Evolutionary conservation across 257 asterid genomes (phyloP).

Genomic region (Gardenia jasminoides): DNA sequence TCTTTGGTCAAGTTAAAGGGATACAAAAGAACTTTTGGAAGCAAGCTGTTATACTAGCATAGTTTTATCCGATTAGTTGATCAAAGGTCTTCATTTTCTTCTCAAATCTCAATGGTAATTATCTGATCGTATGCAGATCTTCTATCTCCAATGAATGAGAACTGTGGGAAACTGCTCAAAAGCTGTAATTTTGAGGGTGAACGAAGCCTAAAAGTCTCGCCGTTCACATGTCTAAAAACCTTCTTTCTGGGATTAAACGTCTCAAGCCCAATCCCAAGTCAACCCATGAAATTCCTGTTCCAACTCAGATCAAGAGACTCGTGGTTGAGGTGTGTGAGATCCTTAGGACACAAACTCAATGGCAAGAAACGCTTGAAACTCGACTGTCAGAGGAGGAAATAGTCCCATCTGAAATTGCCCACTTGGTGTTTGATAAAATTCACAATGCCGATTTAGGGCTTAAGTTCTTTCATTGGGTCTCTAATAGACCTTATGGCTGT

Average conservation of each 20-base stretch:
- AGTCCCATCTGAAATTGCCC: slow-evolving; percentile 74
- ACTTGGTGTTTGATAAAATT: slow-evolving; percentile 83
- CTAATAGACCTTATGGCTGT: slow-evolving; percentile 38
- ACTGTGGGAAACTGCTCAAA: background rate
- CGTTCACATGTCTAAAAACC: slow-evolving; percentile 65
- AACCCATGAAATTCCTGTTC: slow-evolving; percentile 21
- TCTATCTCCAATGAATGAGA: background rate
- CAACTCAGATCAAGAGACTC: slow-evolving; percentile 45
- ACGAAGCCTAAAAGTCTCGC: background rate
- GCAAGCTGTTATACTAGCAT: background rate
- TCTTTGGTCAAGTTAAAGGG: no score
- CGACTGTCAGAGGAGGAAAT: slow-evolving; percentile 56
- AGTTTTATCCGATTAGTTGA: background rate
- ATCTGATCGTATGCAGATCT: background rate
- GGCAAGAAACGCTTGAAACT: slow-evolving; percentile 59
- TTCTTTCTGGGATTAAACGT: slow-evolving; percentile 61
- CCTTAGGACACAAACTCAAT: slow-evolving; percentile 49
- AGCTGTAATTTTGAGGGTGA: background rate
- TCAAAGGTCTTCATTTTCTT: background rate
- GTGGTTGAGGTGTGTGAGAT: slow-evolving; percentile 56
- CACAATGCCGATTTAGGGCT: slow-evolving; percentile 67
- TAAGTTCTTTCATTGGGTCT: slow-evolving; percentile 64
- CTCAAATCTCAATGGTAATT: background rate
- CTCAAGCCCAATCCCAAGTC: slow-evolving; percentile 42
- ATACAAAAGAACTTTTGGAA: background rate